A percentile compares a stretch with the other conserved stretches of the same genome.
phyloP scores from a whole-genome alignment of 305 asterid species.

The Fraxinus sp. region DNA sequence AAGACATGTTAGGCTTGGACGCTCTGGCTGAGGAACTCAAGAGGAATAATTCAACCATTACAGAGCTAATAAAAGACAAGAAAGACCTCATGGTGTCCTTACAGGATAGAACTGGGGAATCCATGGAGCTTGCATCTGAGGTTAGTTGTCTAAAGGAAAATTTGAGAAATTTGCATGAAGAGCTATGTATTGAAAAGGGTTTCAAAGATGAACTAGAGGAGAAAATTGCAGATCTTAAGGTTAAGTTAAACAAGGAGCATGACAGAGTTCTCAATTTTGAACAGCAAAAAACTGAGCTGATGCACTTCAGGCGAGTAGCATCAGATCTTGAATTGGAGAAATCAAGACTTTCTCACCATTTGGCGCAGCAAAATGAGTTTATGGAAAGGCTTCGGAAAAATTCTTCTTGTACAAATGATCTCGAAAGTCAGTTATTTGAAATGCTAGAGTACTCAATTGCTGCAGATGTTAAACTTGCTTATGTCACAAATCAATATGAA shows the following conservation, averaged over 20 bases:
- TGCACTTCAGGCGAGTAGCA: slow-evolving; percentile 45
- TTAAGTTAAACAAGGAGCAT: slow-evolving; percentile 36
- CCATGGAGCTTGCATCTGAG: slow-evolving; percentile 54
- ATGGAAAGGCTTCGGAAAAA: slow-evolving; percentile 47
- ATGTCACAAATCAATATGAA: slow-evolving; percentile 50
- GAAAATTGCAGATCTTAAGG: slow-evolving; percentile 52
- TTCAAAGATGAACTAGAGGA: slow-evolving; percentile 54
- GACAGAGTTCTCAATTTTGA: slow-evolving; percentile 39
- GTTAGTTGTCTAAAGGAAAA: slow-evolving; percentile 49
- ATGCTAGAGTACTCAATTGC: slow-evolving; percentile 54
- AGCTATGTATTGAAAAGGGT: slow-evolving; percentile 48
- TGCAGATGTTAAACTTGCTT: slow-evolving; percentile 58
- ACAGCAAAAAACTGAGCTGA: slow-evolving; percentile 54
- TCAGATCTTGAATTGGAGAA: slow-evolving; percentile 64
- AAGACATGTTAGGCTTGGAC: slow-evolving; percentile 54
- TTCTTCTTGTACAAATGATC: slow-evolving; percentile 38
- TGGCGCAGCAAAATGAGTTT: slow-evolving; percentile 46
- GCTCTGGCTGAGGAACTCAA: slow-evolving; percentile 57
- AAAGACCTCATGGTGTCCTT: slow-evolving; percentile 47
- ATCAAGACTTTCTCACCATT: slow-evolving; percentile 47
- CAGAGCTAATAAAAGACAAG: slow-evolving; percentile 55
- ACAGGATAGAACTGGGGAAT: slow-evolving; percentile 53
- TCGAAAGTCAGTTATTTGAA: slow-evolving; percentile 54
- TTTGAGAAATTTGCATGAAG: slow-evolving; percentile 46
- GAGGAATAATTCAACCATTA: slow-evolving; percentile 44